Conservation (phyloP, 371 early-diverging fungal species). For the Batkoa obscura region DNA sequence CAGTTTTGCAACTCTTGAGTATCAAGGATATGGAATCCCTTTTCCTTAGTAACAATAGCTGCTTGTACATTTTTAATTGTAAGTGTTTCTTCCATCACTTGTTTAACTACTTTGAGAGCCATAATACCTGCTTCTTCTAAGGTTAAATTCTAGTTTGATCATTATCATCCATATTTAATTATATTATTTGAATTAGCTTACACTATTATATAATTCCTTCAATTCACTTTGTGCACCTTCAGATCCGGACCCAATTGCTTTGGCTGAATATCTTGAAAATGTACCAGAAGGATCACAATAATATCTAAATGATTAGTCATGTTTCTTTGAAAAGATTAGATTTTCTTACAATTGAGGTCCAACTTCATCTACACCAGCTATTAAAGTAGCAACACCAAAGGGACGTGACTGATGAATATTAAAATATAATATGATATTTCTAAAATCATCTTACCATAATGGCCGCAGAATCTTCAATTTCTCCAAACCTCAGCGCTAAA, state of each 20-base stretch:
- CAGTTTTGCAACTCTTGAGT: not conserved
- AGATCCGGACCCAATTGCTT: constrained; percentile 96
- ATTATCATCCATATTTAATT: constrained; percentile 7
- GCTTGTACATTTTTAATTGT: constrained; percentile 89
- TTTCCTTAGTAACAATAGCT: constrained; percentile 19
- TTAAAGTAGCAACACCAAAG: constrained; percentile 96
- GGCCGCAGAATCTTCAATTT: constrained; percentile 86
- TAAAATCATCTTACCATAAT: constrained; percentile 52
- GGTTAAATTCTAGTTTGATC: constrained; percentile 38
- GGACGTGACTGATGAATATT: constrained; percentile 58
- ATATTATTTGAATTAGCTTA: constrained; percentile 8
- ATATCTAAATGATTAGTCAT: constrained; percentile 25
- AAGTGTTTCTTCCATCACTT: constrained; percentile 99
- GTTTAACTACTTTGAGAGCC: constrained; percentile 91
- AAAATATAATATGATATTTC: not conserved
- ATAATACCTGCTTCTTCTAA: constrained; percentile 74
- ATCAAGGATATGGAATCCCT: constrained; percentile 1
- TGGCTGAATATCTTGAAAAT: constrained; percentile 78
- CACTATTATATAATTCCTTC: constrained; percentile 85
- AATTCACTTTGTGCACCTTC: constrained; percentile 97
- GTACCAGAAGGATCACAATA: constrained; percentile 96
- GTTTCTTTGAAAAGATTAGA: constrained; percentile 7
- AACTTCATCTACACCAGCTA: constrained; percentile 94
- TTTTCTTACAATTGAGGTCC: constrained; percentile 86
- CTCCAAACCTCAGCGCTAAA: constrained; percentile 91